Base-by-base conservation (phyloP, 345 rosid species). In the Adansonia digitata region DNA sequence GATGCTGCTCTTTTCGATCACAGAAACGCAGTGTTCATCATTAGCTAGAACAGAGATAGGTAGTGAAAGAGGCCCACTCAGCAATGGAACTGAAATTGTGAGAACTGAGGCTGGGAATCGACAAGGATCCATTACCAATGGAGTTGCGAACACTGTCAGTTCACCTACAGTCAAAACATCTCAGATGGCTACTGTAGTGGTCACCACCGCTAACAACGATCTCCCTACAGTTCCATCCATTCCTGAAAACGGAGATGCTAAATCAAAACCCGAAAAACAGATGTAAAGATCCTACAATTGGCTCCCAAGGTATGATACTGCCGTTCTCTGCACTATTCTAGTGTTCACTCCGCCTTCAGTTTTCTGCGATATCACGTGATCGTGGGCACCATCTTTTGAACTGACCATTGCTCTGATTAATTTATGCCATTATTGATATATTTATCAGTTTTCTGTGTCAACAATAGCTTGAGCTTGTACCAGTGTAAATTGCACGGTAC, bases 1-100 rank as follows among this genome's bases (percentile, higher is more conserved):
- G 4, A 45, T 9, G 48, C 48, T 35, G 75, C 53, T 72, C 45
- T 65, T 81, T 79, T 20, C 17, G 46, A 57, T 77, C 74, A 75
- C 91, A 93, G 98, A 96, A 86, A 85, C 88, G 18, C 84, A 87
- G 62, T 92, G 85, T 83, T 92, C 88, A 63, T 83, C 91, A 15
- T 76, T 86, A 31, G 92, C 91, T 35, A 88, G 95, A 85, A 78
- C 81, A 55, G 94, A 92, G 66, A 22, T 76, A 75, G 91, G 88
- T 59, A 75, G 71, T 83, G 85, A 74, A 40, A 84, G 75, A 81
- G 90, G 82, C 20, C 77, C 77, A 53, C 64, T 77, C 79, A 59
- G 70, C 84, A 85, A 81, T 45, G 78, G 83, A 72, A 74, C 77
- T 24, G 48, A 82, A 73, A 80, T 72, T 43, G 77, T 75, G 43